A percentile compares a stretch with the other conserved stretches of the same genome.
Evolutionary conservation across 139 green algal genomes (phyloP).

Genomic region (Marvania coccoides): DNA sequence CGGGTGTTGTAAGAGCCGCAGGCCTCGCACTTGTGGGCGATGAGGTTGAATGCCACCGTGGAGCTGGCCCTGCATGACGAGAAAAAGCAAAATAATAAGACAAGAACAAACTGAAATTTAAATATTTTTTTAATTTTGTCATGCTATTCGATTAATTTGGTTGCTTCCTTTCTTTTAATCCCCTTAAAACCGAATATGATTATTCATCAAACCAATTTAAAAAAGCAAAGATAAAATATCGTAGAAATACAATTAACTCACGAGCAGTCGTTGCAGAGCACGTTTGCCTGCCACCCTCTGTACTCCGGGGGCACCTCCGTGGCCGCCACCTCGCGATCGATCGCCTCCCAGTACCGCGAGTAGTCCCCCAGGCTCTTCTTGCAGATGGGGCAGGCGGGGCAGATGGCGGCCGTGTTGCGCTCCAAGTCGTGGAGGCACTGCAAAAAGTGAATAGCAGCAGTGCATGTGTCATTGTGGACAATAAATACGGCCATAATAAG

Average conservation of each 20-base stretch:
- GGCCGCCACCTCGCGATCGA: slow-evolving; percentile 50
- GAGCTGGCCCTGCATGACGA: background rate
- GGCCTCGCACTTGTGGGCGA: slow-evolving; percentile 62
- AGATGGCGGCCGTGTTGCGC: slow-evolving; percentile 34
- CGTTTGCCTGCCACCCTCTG: slow-evolving; percentile 30
- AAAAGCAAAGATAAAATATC: too few species aligned
- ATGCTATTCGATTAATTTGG: too few species aligned
- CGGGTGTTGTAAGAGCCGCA: slow-evolving; percentile 78
- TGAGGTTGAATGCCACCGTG: slow-evolving; percentile 53
- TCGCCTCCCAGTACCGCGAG: slow-evolving; percentile 37
- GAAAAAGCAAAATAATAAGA: background rate
- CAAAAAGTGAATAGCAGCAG: background rate
- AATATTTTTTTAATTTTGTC: too few species aligned
- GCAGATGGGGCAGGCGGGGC: slow-evolving; percentile 67
- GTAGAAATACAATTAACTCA: slow-evolving; percentile 9
- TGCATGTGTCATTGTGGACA: background rate
- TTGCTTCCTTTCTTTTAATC: too few species aligned
- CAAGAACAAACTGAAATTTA: too few species aligned
- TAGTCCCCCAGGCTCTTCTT: slow-evolving; percentile 53
- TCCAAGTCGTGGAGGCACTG: slow-evolving; percentile 37
- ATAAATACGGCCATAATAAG: background rate
- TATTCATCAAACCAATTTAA: too few species aligned
- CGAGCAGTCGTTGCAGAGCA: slow-evolving; percentile 74
- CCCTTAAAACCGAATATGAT: too few species aligned
- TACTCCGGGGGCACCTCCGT: slow-evolving; percentile 66